Percentiles rank a stretch among this genome's conserved stretches.
Conservation (phyloP, 352 stramenopile genomes). For the Hyaloperonospora arabidopsidis region DNA sequence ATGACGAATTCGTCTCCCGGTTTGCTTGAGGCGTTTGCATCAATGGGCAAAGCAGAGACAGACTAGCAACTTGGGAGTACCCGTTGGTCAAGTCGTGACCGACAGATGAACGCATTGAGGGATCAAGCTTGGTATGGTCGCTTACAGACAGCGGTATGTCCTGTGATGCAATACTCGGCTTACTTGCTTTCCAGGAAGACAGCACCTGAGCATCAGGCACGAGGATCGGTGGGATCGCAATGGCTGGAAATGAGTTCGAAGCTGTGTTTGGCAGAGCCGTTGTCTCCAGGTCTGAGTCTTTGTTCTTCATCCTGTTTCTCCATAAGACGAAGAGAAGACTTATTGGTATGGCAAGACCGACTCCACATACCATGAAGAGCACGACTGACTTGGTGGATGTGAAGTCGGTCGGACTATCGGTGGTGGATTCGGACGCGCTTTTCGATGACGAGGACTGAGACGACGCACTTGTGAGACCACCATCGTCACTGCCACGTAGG, state of each 20-base stretch:
- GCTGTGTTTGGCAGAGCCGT: constrained; percentile 5
- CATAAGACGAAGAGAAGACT: constrained; percentile 26
- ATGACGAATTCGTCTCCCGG: constrained; percentile 22
- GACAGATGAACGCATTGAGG: constrained; percentile 15
- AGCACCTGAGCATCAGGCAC: constrained; percentile 10
- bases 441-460: constrained; percentile 16
- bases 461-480: constrained; percentile 1
- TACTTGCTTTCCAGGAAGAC: constrained; percentile 20
- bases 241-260: constrained; percentile 11
- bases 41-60: constrained; percentile 4
- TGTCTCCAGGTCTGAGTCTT: constrained; percentile 11
- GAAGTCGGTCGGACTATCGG: constrained; percentile 8
- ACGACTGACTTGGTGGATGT: constrained; percentile 18
- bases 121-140: constrained; percentile 19
- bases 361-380: constrained; percentile 16
- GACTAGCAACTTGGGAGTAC: constrained; percentile 18
- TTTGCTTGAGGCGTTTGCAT: constrained; percentile 1
- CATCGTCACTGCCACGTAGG: neutral
- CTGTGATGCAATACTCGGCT: constrained; percentile 18
- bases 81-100: constrained; percentile 21
- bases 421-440: constrained; percentile 4
- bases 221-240: constrained; percentile 7
- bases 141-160: constrained; percentile 19
- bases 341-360: constrained; percentile 20
- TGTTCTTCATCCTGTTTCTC: constrained; percentile 11